Evolutionary conservation across 352 stramenopile genomes (phyloP).

Genomic region (Globisporangium polare): DNA sequence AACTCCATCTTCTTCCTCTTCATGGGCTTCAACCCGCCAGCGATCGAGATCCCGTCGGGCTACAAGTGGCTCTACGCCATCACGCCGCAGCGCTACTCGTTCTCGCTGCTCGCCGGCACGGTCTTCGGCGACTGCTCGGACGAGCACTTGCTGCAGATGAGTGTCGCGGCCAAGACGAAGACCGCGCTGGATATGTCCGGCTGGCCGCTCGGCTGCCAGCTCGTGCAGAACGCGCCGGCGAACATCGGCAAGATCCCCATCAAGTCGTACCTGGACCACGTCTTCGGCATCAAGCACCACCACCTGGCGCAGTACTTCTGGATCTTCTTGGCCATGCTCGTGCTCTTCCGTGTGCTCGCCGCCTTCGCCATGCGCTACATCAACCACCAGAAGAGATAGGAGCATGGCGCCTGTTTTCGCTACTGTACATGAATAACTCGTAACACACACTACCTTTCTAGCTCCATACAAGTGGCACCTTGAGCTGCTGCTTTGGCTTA

Average conservation of each 20-base stretch:
- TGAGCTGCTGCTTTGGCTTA: too few species aligned
- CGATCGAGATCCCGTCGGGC: slow-evolving; percentile 21
- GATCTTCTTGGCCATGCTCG: slow-evolving; percentile 45
- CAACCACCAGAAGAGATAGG: slow-evolving; percentile 18
- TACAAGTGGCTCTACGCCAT: slow-evolving; percentile 49
- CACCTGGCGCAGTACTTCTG: slow-evolving; percentile 39
- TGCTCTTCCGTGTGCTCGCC: slow-evolving; percentile 48
- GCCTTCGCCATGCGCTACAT: slow-evolving; percentile 24
- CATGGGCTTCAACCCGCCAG: slow-evolving; percentile 37
- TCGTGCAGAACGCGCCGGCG: slow-evolving; percentile 41
- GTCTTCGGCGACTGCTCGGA: slow-evolving; percentile 30
- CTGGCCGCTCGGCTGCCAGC: slow-evolving; percentile 48
- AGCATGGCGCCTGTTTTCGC: background rate
- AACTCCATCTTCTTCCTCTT: slow-evolving; percentile 55
- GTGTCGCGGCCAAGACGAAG: background rate
- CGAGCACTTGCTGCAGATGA: slow-evolving; percentile 10
- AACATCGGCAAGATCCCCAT: slow-evolving; percentile 37
- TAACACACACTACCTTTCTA: too few species aligned
- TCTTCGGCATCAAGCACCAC: slow-evolving; percentile 53
- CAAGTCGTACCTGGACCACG: slow-evolving; percentile 48
- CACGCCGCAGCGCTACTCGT: slow-evolving; percentile 27
- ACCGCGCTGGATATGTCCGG: slow-evolving; percentile 21
- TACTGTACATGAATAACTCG: background rate
- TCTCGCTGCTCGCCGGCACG: slow-evolving; percentile 21
- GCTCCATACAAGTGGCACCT: too few species aligned